Conservation (phyloP, 1,284 basidiomycete genomes). For the Cryptococcus amylolentus region DNA sequence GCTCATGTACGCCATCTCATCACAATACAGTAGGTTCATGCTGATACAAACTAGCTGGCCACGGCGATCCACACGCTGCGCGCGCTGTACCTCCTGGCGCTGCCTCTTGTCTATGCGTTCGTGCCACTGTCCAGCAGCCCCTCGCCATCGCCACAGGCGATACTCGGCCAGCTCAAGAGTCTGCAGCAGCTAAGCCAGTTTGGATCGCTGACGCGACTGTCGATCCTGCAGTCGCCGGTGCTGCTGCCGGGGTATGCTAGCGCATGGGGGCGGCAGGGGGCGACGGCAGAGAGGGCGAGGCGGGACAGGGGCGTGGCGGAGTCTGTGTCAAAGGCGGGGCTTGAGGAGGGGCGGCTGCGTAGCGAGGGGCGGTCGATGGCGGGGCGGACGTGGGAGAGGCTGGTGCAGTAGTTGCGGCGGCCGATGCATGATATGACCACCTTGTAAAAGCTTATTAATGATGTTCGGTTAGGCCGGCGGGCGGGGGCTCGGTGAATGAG, state of each 20-base stretch:
- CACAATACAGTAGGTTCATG: no score
- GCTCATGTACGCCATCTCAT: slow-evolving; percentile 28
- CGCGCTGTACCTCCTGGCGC: slow-evolving; percentile 19
- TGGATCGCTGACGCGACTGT: slow-evolving; percentile 13
- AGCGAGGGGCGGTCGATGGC: slow-evolving; percentile 11
- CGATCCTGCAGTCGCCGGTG: slow-evolving; percentile 12
- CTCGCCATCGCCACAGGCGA: neutral
- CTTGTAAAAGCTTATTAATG: no score
- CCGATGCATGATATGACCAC: neutral
- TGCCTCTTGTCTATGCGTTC: slow-evolving; percentile 29
- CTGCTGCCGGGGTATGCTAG: neutral
- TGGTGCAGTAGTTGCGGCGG: slow-evolving; percentile 1
- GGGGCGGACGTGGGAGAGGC: slow-evolving; percentile 18
- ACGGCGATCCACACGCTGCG: slow-evolving; percentile 24
- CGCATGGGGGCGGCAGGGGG: slow-evolving; percentile 1
- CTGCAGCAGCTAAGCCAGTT: slow-evolving; percentile 20
- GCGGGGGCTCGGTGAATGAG: no score
- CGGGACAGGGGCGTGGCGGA: slow-evolving; percentile 12
- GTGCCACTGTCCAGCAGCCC: slow-evolving; percentile 21
- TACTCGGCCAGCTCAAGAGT: slow-evolving; percentile 9
- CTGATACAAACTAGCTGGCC: slow-evolving; percentile 14
- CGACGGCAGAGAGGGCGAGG: neutral
- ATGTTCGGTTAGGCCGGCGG: no score
- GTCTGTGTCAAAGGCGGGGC: slow-evolving; percentile 3
- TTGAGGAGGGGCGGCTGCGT: slow-evolving; percentile 10